Conservation (phyloP, 805 yeast species). For the Komagataella phaffii region DNA sequence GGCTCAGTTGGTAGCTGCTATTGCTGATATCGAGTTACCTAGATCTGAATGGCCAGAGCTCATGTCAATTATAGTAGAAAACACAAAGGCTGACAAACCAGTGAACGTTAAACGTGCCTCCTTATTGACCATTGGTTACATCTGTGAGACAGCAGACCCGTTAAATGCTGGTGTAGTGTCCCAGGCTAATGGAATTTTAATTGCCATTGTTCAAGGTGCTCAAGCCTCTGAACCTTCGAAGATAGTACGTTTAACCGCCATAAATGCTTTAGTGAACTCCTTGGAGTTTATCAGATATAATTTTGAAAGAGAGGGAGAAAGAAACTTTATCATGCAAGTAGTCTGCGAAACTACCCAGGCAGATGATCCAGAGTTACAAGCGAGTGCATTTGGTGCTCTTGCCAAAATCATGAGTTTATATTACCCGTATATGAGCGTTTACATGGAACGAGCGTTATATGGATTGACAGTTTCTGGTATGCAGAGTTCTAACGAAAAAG, state of each 20-base stretch:
- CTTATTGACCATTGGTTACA: constrained; percentile 81
- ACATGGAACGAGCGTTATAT: constrained; percentile 94
- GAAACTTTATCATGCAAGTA: constrained; percentile 96
- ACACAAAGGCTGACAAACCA: constrained; percentile 69
- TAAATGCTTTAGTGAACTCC: constrained; percentile 84
- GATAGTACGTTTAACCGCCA: constrained; percentile 75
- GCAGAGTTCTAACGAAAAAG: constrained; percentile 72
- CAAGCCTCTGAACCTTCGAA: constrained; percentile 66
- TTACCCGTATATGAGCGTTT: constrained; percentile 80
- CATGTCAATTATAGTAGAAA: constrained; percentile 71
- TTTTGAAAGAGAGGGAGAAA: constrained; percentile 87
- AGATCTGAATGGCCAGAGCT: constrained; percentile 79
- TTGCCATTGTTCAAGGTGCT: constrained; percentile 95
- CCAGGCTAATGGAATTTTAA: constrained; percentile 83
- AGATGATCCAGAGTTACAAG: constrained; percentile 66
- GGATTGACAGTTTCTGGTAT: constrained; percentile 85
- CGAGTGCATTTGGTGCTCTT: constrained; percentile 90
- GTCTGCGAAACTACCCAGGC: constrained; percentile 99
- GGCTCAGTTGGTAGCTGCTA: constrained; percentile 91
- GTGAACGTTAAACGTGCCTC: constrained; percentile 79
- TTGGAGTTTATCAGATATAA: constrained; percentile 79
- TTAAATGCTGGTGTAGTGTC: constrained; percentile 59
- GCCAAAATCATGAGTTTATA: constrained; percentile 85
- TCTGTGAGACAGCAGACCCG: constrained; percentile 91
- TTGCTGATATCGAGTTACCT: constrained; percentile 93